Base-by-base conservation (phyloP, 345 rosid genomes). In the Arabis alpina region DNA sequence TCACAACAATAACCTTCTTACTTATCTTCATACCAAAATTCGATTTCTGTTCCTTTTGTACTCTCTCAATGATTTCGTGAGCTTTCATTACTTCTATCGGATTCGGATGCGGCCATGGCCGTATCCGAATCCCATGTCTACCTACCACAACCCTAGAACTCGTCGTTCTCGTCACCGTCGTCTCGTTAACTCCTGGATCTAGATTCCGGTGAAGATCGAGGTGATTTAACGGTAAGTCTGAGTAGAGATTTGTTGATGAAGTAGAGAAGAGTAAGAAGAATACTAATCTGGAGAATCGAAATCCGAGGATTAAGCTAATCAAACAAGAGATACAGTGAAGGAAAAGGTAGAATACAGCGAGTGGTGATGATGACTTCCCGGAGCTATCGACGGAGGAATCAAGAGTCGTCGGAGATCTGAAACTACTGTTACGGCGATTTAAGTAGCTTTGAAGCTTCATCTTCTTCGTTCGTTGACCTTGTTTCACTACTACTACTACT, bases 41-140 rank as follows among this genome's bases (percentile, higher is more conserved):
- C 19, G 27, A 32, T 77, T 87, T 83, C 83, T 95, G 99, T 85
- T 92, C 99, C 47, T 69, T 82, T 80, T 95, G 99, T 11, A 92
- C 98, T 60, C 94, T 81, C 77, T 87, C 92, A 6, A 95, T 92
- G 45, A 95, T 87, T 82, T 61, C 81, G 61, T 95, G 99, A 36
- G 99, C 99, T 72, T 79, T 86, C 96, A 95, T 87, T 10, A 95
- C 97, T 76, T 95, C 99, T 7, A 66, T 34, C 70, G 98, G 92
- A 72, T 90, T 76, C 51, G 99, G 99, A 54, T 92, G 99, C 12
- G 99, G 99, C 99, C 98, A 95, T 2, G 98, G 96, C 45, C 99
- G 93, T 89, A 95, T 92, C 88, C 97, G 89, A 88, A 95, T 95
- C 86, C 99, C 99, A 63, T 95, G 99, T 36, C 99, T 84, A 11